Conservation (phyloP, 768 basidiomycete genomes). For the Kwoniella botswanensis region DNA sequence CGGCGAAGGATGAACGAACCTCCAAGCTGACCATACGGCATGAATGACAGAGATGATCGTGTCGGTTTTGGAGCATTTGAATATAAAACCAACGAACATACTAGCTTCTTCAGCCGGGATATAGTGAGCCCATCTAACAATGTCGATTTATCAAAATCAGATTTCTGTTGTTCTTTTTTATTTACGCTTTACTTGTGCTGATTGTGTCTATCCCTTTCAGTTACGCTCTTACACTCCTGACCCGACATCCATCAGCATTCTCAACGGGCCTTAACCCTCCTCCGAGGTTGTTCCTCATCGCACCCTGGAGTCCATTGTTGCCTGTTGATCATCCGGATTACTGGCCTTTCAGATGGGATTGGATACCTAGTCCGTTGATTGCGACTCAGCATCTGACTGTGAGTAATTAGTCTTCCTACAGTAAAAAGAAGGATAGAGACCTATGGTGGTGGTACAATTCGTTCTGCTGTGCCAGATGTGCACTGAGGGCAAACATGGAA, state of each 20-base stretch:
- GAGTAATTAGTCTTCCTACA: conserved; percentile 2
- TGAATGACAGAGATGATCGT: conserved; percentile 40
- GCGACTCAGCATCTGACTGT: conserved; percentile 48
- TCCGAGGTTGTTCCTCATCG: conserved; percentile 40
- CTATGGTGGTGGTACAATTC: too few relatives aligned
- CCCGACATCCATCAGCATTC: conserved; percentile 37
- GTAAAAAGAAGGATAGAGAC: too few relatives aligned
- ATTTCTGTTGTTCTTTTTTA: neutral
- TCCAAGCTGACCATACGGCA: neutral
- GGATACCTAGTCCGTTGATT: conserved; percentile 41
- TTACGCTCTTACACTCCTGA: conserved; percentile 41
- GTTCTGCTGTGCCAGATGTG: too few relatives aligned
- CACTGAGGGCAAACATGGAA: too few relatives aligned
- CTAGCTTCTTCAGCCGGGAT: conserved; percentile 49
- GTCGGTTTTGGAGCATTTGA: conserved; percentile 47
- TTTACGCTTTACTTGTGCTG: neutral
- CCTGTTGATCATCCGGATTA: conserved; percentile 37
- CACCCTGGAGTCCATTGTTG: conserved; percentile 47
- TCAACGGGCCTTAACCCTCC: conserved; percentile 30
- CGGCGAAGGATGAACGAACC: neutral
- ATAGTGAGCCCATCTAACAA: conserved; percentile 33
- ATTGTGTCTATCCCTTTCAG: conserved; percentile 17
- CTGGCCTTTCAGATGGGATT: conserved; percentile 35
- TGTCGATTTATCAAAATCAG: neutral
- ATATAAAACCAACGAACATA: conserved; percentile 38